phyloP scores from a whole-genome alignment of 352 stramenopile genomes.

The Phytophthora vignae region DNA sequence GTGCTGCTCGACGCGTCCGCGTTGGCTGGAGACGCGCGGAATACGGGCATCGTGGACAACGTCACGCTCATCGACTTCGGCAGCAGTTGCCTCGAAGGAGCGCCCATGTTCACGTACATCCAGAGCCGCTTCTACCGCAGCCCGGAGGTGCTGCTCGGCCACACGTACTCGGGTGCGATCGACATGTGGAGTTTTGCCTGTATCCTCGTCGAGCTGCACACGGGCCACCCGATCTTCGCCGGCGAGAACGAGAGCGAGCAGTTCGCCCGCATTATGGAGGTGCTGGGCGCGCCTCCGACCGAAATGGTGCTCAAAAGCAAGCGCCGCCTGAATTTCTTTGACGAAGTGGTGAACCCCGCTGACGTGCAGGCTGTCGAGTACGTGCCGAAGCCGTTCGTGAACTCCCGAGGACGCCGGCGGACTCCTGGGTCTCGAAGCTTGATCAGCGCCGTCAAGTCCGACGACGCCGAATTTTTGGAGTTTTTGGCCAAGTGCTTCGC shows the following conservation, averaged over 20 bases:
- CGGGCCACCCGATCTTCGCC: conserved; percentile 85
- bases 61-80: conserved; percentile 98
- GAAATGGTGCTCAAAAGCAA: conserved; percentile 63
- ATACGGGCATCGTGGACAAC: conserved; percentile 22
- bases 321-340: conserved; percentile 73
- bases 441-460: conserved; percentile 41
- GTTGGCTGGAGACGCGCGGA: conserved; percentile 9
- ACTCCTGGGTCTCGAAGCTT: conserved; percentile 50
- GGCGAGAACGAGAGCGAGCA: conserved; percentile 88
- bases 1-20: conserved; percentile 67
- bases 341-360: conserved; percentile 40
- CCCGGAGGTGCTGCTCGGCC: conserved; percentile 97
- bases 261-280: conserved; percentile 89
- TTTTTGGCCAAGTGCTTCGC: conserved; percentile 76
- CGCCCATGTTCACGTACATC: conserved; percentile 97
- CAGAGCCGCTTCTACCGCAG: conserved; percentile 98
- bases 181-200: conserved; percentile 94
- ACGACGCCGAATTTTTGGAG: conserved; percentile 64
- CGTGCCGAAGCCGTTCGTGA: conserved; percentile 59
- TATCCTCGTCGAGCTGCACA: conserved; percentile 86
- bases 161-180: conserved; percentile 80
- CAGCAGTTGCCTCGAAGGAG: conserved; percentile 93
- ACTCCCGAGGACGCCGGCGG: conserved; percentile 68
- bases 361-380: conserved; percentile 30
- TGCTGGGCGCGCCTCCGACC: conserved; percentile 59